These are phyloP conservation scores for Lepidium campestre DNA, from an alignment of 441 rosid genomes.

Conservation along the genomic window DNA sequence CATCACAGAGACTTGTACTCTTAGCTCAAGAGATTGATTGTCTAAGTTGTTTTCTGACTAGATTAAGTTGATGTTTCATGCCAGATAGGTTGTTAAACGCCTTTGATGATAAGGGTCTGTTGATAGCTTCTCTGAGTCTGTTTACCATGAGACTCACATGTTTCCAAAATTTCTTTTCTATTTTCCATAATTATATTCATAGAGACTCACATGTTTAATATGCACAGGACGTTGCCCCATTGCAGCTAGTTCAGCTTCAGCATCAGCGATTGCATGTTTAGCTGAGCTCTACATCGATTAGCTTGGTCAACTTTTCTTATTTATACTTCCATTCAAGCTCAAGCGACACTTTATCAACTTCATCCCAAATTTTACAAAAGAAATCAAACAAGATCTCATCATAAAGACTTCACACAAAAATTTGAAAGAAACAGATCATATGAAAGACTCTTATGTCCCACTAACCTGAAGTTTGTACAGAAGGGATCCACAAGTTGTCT, in stretches of 20 bases:
- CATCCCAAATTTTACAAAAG: constrained; percentile 52
- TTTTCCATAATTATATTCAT: background rate
- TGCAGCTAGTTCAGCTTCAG: constrained; percentile 86
- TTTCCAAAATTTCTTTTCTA: too few relatives aligned
- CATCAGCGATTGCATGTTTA: constrained; percentile 73
- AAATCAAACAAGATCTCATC: constrained; percentile 3
- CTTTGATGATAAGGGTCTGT: too few relatives aligned
- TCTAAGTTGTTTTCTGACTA: too few relatives aligned
- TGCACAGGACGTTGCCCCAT: constrained; percentile 90
- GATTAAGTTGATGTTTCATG: too few relatives aligned
- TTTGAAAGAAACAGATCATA: background rate
- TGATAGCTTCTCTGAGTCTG: too few relatives aligned
- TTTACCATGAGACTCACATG: too few relatives aligned
- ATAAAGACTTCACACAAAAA: background rate
- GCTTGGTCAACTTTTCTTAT: constrained; percentile 91
- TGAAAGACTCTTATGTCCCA: background rate
- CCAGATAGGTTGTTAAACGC: too few relatives aligned
- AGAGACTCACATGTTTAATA: constrained; percentile 61
- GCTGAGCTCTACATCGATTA: constrained; percentile 75
- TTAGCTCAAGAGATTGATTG: too few relatives aligned
- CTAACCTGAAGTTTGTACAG: constrained; percentile 52
- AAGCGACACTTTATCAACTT: constrained; percentile 83
- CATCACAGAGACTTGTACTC: too few relatives aligned
- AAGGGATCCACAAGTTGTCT: constrained; percentile 73
- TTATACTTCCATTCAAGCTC: constrained; percentile 94